phyloP scores from a whole-genome alignment of 495 filamentous ascomycete species.

The Podospora australis region DNA sequence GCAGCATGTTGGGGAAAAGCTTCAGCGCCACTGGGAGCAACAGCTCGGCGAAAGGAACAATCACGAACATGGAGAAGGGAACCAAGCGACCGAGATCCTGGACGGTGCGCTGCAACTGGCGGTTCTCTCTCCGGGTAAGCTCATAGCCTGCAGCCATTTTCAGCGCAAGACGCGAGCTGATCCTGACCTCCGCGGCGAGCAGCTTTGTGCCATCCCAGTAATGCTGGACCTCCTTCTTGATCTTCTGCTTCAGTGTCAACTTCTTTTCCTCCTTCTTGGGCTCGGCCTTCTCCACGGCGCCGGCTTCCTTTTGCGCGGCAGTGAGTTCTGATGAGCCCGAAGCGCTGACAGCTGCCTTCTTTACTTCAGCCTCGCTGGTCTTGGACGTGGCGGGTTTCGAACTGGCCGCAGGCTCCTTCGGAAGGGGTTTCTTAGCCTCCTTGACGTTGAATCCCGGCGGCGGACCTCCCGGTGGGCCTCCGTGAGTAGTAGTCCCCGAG shows the following conservation, averaged over 20 bases:
- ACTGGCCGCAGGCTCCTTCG: constrained; percentile 37
- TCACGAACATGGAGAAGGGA: constrained; percentile 5
- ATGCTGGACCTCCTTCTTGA: constrained; percentile 85
- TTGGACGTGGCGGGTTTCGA: constrained; percentile 28
- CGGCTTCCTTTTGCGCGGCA: constrained; percentile 28
- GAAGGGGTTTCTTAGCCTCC: constrained; percentile 80
- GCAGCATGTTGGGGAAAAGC: constrained; percentile 93
- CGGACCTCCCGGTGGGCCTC: constrained; percentile 53
- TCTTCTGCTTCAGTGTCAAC: constrained; percentile 79
- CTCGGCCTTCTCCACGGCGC: constrained; percentile 22
- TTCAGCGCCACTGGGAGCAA: constrained; percentile 90
- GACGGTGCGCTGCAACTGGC: constrained; percentile 87
- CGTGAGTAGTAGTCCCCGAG: constrained; percentile 51
- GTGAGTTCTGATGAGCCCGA: constrained; percentile 25
- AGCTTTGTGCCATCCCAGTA: constrained; percentile 99
- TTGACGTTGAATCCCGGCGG: constrained; percentile 92
- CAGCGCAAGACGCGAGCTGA: constrained; percentile 80
- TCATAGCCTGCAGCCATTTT: constrained; percentile 99
- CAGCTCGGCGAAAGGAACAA: constrained; percentile 43
- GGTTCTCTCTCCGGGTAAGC: constrained; percentile 84
- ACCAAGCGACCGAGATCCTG: constrained; percentile 80
- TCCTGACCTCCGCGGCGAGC: constrained; percentile 83
- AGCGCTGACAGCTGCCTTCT: constrained; percentile 26
- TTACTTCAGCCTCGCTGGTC: constrained; percentile 14
- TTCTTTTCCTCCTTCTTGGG: constrained; percentile 70